These are phyloP conservation scores for Termitomyces sp. DNA, from an alignment of 768 basidiomycete species.

Conservation along the genomic window DNA sequence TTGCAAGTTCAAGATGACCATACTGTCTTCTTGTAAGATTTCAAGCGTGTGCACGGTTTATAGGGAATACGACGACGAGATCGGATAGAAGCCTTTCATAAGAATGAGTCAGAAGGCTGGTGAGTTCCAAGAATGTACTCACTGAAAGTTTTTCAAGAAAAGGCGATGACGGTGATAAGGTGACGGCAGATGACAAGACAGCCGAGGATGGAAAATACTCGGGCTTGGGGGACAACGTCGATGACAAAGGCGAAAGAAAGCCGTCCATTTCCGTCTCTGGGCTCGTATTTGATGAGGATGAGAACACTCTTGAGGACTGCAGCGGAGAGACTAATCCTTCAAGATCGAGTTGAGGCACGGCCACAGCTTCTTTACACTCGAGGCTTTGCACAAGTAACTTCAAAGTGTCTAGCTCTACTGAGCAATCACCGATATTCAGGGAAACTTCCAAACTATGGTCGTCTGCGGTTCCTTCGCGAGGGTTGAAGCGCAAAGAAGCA, in stretches of 20 bases:
- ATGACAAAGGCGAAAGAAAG: constrained; percentile 6
- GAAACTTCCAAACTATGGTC: constrained; percentile 43
- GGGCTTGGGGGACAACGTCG: constrained; percentile 5
- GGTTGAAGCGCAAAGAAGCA: constrained; percentile 52
- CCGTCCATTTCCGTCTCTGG: constrained; percentile 6
- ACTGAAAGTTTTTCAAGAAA: constrained; percentile 20
- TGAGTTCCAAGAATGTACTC: constrained; percentile 11
- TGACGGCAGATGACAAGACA: constrained; percentile 5
- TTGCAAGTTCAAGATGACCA: constrained; percentile 9
- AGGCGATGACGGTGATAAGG: constrained; percentile 19
- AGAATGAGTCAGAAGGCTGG: constrained; percentile 9
- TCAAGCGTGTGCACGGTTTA: constrained; percentile 33
- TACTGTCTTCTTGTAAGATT: constrained; percentile 33
- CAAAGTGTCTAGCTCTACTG: constrained; percentile 40
- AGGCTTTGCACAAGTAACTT: constrained; percentile 24
- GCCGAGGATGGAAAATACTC: constrained; percentile 3
- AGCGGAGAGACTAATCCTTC: background rate
- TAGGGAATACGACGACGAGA: constrained; percentile 32
- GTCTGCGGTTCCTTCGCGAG: constrained; percentile 48
- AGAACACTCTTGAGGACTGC: background rate
- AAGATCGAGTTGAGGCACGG: background rate
- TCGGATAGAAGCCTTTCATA: constrained; percentile 39
- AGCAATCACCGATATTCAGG: constrained; percentile 40
- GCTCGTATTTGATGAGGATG: constrained; percentile 1
- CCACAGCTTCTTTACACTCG: constrained; percentile 2